Base-by-base conservation (phyloP, 2,329 filamentous ascomycete species). In the Metarhizium guizhouense region DNA sequence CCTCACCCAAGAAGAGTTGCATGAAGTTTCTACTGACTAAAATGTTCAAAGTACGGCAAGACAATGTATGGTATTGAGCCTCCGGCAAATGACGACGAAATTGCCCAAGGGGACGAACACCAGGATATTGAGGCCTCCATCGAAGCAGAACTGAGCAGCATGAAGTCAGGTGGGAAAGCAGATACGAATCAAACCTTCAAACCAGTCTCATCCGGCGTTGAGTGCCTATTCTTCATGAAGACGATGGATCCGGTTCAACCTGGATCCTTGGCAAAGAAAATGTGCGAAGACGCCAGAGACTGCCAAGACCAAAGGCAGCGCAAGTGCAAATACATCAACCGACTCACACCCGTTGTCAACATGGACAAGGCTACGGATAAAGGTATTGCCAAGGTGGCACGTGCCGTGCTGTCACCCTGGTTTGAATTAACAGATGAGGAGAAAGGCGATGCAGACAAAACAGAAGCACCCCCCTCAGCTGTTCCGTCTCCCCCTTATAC, bases 81-180 rank as follows among this genome's bases (percentile, higher is more conserved):
- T 4, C 64, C 68, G 66, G 68, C 47, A 66, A 64, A 16, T 65
- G 66, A 68, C 11, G 69, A 63, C 11, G 72, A 64, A 2, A 72
- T 70, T 3, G 34, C 36, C 4, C 74, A 74, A 6, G 75, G 75
- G 6, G 73, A 74, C 18, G 76, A 77, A 0, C 70, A 69, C 14
- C 72, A 72, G n/a, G 87, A 90, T 62, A 90, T 94, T 62, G 88
- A 91, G 65, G 77, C 82, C 5, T 80, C 84, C 32, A 89, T 94
- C 61, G 69, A 82, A 62, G 84, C 83, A 65, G 90, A 94, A 70
- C 69, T 94, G n/a, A 79, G 78, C 32, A 76, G 74, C 2, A 79
- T 91, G 62, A 83, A 80, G 54, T 64, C 72, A 43, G 63, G 70
- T 34, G 65, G 64, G 50, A 68, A 76, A 57, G 64, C 66, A 54